These are phyloP conservation scores for Deuterostichococcus epilithicus DNA, from an alignment of 139 green algal genomes.

Conservation along the genomic window DNA sequence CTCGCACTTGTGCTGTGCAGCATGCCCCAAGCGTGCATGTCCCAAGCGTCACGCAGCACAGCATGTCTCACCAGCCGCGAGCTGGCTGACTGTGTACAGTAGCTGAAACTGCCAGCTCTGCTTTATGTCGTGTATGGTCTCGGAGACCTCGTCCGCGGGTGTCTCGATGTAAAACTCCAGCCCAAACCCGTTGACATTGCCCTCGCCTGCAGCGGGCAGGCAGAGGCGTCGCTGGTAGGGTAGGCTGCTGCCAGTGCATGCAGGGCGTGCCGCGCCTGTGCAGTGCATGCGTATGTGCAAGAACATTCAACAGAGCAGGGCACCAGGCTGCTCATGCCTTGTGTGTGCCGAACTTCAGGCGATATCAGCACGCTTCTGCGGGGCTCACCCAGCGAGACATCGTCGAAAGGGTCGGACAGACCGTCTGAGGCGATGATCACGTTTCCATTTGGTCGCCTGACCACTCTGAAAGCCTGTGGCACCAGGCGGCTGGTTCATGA, in stretches of 20 bases:
- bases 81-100: constrained; percentile 51
- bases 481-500: too few relatives aligned
- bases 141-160: constrained; percentile 37
- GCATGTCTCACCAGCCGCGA: constrained; percentile 44
- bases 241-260: not conserved
- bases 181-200: constrained; percentile 58
- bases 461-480: constrained; percentile 40
- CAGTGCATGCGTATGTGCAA: not conserved
- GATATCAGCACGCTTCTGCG: too few relatives aligned
- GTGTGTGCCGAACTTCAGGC: not conserved
- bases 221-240: too few relatives aligned
- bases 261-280: not conserved
- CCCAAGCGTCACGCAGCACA: too few relatives aligned
- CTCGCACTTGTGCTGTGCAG: not conserved
- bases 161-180: constrained; percentile 64
- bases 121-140: constrained; percentile 38
- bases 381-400: constrained; percentile 34
- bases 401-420: constrained; percentile 55
- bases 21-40: too few relatives aligned
- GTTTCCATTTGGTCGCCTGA: constrained; percentile 36
- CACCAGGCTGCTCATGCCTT: not conserved
- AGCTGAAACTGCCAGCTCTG: constrained; percentile 59
- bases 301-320: not conserved
- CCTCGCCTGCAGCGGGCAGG: constrained; percentile 27
- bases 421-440: constrained; percentile 50